Conservation (phyloP, 106 monocot species). For the Dendrobium officinale region DNA sequence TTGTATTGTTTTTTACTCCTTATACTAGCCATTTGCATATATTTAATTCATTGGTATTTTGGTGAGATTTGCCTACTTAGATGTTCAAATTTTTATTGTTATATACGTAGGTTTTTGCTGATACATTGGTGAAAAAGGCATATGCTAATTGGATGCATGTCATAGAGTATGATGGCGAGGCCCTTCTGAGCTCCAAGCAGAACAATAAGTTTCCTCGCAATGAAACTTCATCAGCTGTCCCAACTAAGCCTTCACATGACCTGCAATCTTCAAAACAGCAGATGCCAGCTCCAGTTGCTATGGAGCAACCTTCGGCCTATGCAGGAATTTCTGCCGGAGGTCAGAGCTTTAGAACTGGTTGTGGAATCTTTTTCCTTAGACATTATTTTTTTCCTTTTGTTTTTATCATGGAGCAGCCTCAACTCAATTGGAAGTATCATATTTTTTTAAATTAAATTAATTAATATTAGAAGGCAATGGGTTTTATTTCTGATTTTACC, state of each 20-base stretch:
- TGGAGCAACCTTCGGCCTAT: conserved; percentile 16
- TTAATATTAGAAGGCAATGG: no score
- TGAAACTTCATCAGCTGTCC: conserved; percentile 20
- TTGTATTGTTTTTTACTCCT: no score
- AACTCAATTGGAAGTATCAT: no score
- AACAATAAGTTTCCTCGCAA: conserved; percentile 29
- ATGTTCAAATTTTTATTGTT: no score
- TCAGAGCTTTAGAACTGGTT: neutral
- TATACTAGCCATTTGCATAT: no score
- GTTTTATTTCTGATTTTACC: no score
- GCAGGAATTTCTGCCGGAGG: conserved; percentile 23
- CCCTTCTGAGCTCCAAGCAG: conserved; percentile 55
- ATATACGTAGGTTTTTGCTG: conserved; percentile 58
- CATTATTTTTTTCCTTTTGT: no score
- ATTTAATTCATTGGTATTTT: no score
- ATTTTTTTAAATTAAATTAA: no score
- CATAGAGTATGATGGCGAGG: conserved; percentile 81
- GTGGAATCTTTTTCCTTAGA: no score
- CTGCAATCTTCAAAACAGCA: neutral
- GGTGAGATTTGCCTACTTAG: no score
- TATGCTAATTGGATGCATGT: conserved; percentile 87
- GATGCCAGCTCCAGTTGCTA: conserved; percentile 14
- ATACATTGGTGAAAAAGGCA: conserved; percentile 76
- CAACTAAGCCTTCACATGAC: conserved; percentile 20
- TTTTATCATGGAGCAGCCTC: no score